Conservation (phyloP, 2,329 filamentous ascomycete genomes). For the Fusarium phyllophilum region DNA sequence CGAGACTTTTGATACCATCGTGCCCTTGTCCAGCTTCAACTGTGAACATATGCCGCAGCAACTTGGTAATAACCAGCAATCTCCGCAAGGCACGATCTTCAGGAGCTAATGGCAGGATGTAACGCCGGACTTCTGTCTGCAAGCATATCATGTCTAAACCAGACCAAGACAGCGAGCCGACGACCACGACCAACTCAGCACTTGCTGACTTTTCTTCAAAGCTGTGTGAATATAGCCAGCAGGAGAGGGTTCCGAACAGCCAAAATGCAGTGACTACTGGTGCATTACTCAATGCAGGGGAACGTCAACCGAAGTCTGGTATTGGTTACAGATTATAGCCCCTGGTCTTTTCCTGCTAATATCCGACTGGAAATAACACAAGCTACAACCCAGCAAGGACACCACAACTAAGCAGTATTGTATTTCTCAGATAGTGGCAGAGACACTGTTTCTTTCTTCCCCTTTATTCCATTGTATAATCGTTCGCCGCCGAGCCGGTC, state of each 20-base stretch:
- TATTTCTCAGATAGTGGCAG: not conserved
- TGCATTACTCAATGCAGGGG: not conserved
- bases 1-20: not conserved
- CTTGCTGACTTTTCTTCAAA: not conserved
- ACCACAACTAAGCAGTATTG: not conserved
- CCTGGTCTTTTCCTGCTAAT: not conserved
- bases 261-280: not conserved
- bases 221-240: too few relatives aligned
- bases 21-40: not conserved
- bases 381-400: too few relatives aligned
- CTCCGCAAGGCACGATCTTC: not conserved
- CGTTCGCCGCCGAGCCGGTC: not conserved
- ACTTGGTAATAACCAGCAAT: not conserved
- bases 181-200: constrained; percentile 2
- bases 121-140: not conserved
- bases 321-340: too few relatives aligned
- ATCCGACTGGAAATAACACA: not conserved
- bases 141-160: not conserved
- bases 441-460: not conserved
- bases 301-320: not conserved
- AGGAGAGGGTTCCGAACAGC: not conserved
- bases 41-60: not conserved
- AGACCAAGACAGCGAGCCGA: not conserved
- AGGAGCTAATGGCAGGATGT: not conserved
- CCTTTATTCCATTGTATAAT: not conserved